Percentiles rank a stretch among this genome's conserved stretches.
phyloP scores from a whole-genome alignment of 495 filamentous ascomycete genomes.

The Neurospora sp. region DNA sequence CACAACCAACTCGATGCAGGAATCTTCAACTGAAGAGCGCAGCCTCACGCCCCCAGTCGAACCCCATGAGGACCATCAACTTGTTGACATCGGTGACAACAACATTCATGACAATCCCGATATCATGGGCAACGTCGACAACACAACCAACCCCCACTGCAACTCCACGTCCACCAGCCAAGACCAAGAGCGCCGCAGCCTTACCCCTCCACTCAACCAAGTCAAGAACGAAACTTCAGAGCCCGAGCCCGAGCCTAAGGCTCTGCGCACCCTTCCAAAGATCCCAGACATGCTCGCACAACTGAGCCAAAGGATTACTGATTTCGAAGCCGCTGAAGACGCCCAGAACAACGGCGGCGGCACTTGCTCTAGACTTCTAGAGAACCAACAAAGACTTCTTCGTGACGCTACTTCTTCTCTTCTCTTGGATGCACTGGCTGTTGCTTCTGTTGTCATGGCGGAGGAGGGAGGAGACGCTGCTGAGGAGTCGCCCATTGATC shows the following conservation, averaged over 20 bases:
- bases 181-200: not conserved
- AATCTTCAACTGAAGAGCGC: not conserved
- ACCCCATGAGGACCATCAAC: not conserved
- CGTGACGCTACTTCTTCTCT: not conserved
- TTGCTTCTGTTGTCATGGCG: not conserved
- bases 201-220: not conserved
- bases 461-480: not conserved
- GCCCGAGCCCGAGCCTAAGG: not conserved
- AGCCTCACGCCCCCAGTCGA: not conserved
- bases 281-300: not conserved
- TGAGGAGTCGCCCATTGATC: not conserved
- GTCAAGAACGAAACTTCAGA: not conserved
- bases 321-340: not conserved
- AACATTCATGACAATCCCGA: accelerated
- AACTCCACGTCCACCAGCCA: not conserved
- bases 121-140: accelerated
- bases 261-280: not conserved
- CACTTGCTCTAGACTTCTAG: not conserved
- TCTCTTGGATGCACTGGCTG: not conserved
- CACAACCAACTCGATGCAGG: not conserved
- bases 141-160: not conserved
- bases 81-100: not conserved
- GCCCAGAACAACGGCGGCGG: not conserved
- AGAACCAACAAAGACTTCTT: not conserved
- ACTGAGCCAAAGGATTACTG: not conserved